These are phyloP conservation scores for Fusarium albosuccineum DNA, from an alignment of 2,329 filamentous ascomycete genomes.

Conservation along the genomic window DNA sequence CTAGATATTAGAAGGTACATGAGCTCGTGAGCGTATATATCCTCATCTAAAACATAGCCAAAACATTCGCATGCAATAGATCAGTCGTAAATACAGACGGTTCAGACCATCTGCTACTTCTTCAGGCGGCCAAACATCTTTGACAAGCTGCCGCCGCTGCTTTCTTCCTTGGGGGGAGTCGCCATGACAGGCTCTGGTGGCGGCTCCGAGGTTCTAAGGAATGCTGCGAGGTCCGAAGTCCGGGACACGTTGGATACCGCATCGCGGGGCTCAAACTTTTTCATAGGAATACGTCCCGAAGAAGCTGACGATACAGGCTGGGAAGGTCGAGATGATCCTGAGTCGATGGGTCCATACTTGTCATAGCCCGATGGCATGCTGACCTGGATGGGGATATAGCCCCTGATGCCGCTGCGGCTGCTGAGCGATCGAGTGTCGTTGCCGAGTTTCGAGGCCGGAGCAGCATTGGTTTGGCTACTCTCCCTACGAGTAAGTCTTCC, in stretches of 20 bases:
- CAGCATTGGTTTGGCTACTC: slow-evolving; percentile 48
- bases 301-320: slow-evolving; percentile 43
- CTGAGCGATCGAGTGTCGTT: slow-evolving; percentile 52
- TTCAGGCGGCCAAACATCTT: slow-evolving; percentile 65
- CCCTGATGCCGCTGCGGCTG: slow-evolving; percentile 55
- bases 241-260: slow-evolving; percentile 62
- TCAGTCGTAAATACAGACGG: slow-evolving; percentile 25
- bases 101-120: slow-evolving; percentile 55
- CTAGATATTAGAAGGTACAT: slow-evolving; percentile 46
- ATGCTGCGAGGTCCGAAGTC: slow-evolving; percentile 79
- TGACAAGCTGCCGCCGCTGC: slow-evolving; percentile 56
- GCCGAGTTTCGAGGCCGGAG: slow-evolving; percentile 42
- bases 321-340: slow-evolving; percentile 34
- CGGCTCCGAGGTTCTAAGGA: slow-evolving; percentile 77
- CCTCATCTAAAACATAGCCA: slow-evolving; percentile 31
- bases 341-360: slow-evolving; percentile 53
- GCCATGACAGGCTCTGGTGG: slow-evolving; percentile 57
- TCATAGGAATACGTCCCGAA: slow-evolving; percentile 64
- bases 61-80: slow-evolving; percentile 25
- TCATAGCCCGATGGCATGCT: slow-evolving; percentile 62
- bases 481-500: slow-evolving; percentile 64
- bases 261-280: slow-evolving; percentile 70
- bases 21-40: slow-evolving; percentile 44
- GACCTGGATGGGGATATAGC: slow-evolving; percentile 67
- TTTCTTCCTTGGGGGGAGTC: slow-evolving; percentile 52